Base-by-base conservation (phyloP, 176 grass and related monocot species). In the Carex scoparia region DNA sequence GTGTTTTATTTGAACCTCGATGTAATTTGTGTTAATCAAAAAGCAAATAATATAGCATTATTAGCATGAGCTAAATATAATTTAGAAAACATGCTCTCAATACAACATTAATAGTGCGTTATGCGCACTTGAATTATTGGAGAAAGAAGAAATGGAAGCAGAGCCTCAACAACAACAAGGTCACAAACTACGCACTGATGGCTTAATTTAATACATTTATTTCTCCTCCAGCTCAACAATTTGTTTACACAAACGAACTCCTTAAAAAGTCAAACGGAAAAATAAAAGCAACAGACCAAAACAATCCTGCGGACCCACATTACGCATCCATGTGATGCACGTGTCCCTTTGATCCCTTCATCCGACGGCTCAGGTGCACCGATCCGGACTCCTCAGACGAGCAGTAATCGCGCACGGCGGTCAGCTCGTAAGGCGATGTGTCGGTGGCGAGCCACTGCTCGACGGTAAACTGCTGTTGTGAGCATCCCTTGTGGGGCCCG, bases 391-490 rank as follows among this genome's bases (percentile, higher is more conserved):
- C 38, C 86, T 12, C 75, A 2, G 68, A 19, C 12, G 35, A 1
- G 90, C 96, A 99, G 3, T 32, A 16, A 82, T 95, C 51, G 81
- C 63, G 44, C 57, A 84, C 82, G 68, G 93, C 89, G 13, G 88
- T 89, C 13, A 94, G 96, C 86, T 87, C 65, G 83, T 88, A 99
- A 0, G 96, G 96, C 80, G 89, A 0, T 10, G 79, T 65, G 77
- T 95, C 90, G 78, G 80, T 86, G 90, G 96, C 91, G 56, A 99
- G 84, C 96, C 96, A 99, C 93, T 94, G 93, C 90, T 94, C 91
- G 51, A 99, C 93, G 64, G 84, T 89, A 87, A 99, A 99, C 28
- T 80, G 76, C 81, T 88, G 84, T 87, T 95, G 90, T 28, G 30
- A 65, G 90, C 96, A 99, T 2, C 89, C 92, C 44, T 3, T 69